Conservation (phyloP, 176 grass and related monocot genomes). For the Triticum urartu region DNA sequence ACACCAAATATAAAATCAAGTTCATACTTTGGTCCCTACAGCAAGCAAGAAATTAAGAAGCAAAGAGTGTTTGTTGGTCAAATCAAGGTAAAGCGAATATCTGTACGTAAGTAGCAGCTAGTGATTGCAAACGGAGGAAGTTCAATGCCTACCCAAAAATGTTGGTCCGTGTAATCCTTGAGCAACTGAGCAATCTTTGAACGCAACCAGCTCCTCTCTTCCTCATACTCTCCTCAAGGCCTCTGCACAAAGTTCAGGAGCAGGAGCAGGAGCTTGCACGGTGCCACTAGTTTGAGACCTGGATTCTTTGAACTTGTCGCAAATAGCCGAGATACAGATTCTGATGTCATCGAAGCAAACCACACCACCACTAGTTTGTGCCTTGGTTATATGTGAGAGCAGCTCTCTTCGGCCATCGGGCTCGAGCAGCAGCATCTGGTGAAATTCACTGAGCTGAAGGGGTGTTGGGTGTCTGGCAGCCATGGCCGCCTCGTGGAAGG, state of each 20-base stretch:
- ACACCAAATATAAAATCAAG: too few species aligned
- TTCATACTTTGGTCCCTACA: too few species aligned
- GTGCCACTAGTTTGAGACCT: too few species aligned
- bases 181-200: background rate
- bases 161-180: background rate
- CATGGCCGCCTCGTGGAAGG: background rate
- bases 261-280: background rate
- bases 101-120: too few species aligned
- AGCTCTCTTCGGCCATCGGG: background rate
- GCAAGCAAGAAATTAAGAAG: too few species aligned
- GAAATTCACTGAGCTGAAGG: background rate
- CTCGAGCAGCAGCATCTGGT: background rate
- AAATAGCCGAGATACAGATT: too few species aligned
- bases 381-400: background rate
- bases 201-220: background rate
- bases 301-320: too few species aligned
- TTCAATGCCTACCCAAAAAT: background rate
- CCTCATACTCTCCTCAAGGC: background rate
- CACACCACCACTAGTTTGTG: too few species aligned
- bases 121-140: too few species aligned
- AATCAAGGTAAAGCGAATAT: too few species aligned
- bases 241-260: background rate
- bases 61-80: too few species aligned
- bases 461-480: background rate
- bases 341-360: too few species aligned